Percentiles rank a stretch among this genome's conserved stretches.
Conservation (phyloP, 225 moss, liverwort and hornwort species). For the Pseudoscleropodium purum region DNA sequence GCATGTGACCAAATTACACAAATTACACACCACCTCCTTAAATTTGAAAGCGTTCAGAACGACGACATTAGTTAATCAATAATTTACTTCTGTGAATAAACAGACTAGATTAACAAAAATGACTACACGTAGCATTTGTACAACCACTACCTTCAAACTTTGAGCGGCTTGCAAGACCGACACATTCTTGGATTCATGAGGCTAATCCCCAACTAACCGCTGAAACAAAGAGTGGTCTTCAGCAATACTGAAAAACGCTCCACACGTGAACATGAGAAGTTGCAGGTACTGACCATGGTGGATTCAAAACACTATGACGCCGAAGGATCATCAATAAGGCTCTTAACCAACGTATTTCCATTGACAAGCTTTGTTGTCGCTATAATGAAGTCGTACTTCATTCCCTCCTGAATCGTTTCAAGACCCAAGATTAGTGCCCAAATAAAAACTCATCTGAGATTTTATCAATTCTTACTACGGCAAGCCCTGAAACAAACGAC, state of each 20-base stretch:
- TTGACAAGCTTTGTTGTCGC: conserved; percentile 90
- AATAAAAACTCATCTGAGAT: neutral
- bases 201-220: neutral
- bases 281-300: neutral
- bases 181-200: neutral
- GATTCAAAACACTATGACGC: neutral
- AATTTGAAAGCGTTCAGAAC: neutral
- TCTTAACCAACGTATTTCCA: conserved; percentile 66
- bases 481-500: neutral
- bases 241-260: neutral
- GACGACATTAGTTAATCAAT: neutral
- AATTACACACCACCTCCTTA: neutral
- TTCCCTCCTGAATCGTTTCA: conserved; percentile 64
- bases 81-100: neutral
- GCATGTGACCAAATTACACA: neutral
- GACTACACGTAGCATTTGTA: conserved; percentile 10
- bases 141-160: neutral
- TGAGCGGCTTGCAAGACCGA: neutral
- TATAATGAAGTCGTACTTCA: conserved; percentile 89
- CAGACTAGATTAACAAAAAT: neutral
- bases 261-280: neutral
- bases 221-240: neutral
- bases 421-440: neutral
- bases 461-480: neutral
- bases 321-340: conserved; percentile 74